Percentiles rank a stretch among this genome's conserved stretches.
phyloP scores from a whole-genome alignment of 192 early-diverging fungal genomes.

The Cetraspora pellucida region DNA sequence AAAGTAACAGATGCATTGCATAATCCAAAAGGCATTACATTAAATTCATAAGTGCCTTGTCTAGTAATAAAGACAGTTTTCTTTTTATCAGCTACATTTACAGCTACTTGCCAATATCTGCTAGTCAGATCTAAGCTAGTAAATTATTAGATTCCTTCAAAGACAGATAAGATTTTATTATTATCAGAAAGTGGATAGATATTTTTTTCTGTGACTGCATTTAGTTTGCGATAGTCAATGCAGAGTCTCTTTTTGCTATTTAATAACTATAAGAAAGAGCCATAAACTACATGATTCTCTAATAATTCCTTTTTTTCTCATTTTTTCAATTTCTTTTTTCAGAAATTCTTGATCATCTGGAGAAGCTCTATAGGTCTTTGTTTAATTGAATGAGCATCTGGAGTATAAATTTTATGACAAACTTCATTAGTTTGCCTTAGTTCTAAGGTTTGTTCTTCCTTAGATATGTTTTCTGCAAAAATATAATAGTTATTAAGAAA shows the following conservation, averaged over 20 bases:
- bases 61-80: conserved; percentile 39
- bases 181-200: conserved; percentile 13
- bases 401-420: background rate
- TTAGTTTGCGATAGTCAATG: conserved; percentile 41
- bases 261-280: conserved; percentile 34
- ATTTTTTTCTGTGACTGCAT: conserved; percentile 49
- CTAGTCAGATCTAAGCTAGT: conserved; percentile 44
- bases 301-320: background rate
- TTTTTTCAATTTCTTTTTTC: background rate
- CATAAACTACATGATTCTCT: background rate
- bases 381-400: background rate
- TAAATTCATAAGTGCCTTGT: conserved; percentile 42
- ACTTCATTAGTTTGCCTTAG: background rate
- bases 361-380: background rate
- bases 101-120: conserved; percentile 35
- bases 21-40: conserved; percentile 49
- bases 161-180: conserved; percentile 30
- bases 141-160: conserved; percentile 36
- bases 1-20: conserved; percentile 47
- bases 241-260: conserved; percentile 50
- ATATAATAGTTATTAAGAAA: background rate
- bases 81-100: conserved; percentile 29
- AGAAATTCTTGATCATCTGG: background rate
- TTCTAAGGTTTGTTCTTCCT: background rate
- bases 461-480: background rate